Evolutionary conservation across 257 asterid genomes (phyloP).

Genomic region (Thymus mandschuricus): DNA sequence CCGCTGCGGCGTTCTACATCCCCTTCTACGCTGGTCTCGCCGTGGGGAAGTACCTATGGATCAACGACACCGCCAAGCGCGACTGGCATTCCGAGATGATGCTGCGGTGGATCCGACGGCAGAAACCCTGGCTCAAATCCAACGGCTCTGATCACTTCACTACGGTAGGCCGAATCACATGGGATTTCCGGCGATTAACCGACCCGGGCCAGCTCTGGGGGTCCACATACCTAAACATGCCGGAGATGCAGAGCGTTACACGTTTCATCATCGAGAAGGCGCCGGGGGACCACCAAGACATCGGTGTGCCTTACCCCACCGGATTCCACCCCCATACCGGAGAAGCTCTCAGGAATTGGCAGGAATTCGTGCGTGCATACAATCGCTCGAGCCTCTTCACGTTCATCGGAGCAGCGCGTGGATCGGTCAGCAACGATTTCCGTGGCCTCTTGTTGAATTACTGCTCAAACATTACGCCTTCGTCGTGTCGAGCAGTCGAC

Average conservation of each 20-base stretch:
- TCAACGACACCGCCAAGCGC: constrained; percentile 49
- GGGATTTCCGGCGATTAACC: constrained; percentile 69
- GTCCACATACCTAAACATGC: constrained; percentile 55
- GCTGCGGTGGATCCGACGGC: constrained; percentile 51
- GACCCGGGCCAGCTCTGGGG: constrained; percentile 59
- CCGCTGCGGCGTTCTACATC: constrained; percentile 64
- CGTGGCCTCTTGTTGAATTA: constrained; percentile 37
- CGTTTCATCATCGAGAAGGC: constrained; percentile 52
- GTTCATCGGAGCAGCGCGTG: constrained; percentile 44
- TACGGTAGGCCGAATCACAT: constrained; percentile 56
- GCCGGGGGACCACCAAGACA: constrained; percentile 8
- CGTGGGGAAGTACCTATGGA: constrained; percentile 58
- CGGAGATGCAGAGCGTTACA: constrained; percentile 50
- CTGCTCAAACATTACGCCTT: constrained; percentile 41
- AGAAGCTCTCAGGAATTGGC: constrained; percentile 37
- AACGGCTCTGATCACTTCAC: constrained; percentile 69
- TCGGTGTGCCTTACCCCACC: constrained; percentile 27
- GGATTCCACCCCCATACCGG: constrained; percentile 27
- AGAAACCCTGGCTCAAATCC: constrained; percentile 36
- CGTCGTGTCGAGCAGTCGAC: constrained; percentile 45
- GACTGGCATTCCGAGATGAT: constrained; percentile 46
- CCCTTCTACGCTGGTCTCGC: constrained; percentile 76
- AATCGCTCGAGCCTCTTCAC: constrained; percentile 42
- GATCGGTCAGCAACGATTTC: constrained; percentile 39
- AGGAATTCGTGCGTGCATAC: constrained; percentile 28